These are phyloP conservation scores for Lactarius hengduanensis DNA, from an alignment of 768 basidiomycete species.

Conservation along the genomic window DNA sequence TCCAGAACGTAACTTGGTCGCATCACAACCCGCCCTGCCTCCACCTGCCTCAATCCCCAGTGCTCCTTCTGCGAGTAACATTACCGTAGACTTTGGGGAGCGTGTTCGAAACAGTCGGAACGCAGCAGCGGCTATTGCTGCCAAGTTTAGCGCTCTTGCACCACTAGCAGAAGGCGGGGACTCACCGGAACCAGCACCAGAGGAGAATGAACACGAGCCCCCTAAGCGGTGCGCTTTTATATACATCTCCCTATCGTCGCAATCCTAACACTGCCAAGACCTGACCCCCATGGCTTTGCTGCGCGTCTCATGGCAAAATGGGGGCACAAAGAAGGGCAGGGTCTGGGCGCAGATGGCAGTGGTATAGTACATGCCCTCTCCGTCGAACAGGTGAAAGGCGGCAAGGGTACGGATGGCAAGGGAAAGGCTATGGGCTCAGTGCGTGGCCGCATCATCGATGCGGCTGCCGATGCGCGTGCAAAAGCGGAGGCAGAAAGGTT, in stretches of 20 bases:
- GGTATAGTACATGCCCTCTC: slow-evolving; percentile 89
- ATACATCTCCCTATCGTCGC: slow-evolving; percentile 18
- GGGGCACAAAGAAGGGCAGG: slow-evolving; percentile 94
- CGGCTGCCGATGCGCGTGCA: slow-evolving; percentile 78
- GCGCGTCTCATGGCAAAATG: slow-evolving; percentile 92
- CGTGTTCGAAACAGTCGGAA: slow-evolving; percentile 51
- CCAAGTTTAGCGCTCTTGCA: slow-evolving; percentile 61
- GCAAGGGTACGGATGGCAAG: slow-evolving; percentile 41
- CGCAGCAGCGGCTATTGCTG: slow-evolving; percentile 81
- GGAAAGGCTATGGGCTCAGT: slow-evolving; percentile 52
- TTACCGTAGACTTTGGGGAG: slow-evolving; percentile 50
- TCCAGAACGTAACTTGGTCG: slow-evolving; percentile 69
- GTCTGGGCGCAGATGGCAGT: slow-evolving; percentile 77
- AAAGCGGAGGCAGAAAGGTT: slow-evolving; percentile 78
- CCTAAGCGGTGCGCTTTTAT: slow-evolving; percentile 29
- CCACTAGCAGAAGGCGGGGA: slow-evolving; percentile 34
- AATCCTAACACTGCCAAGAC: slow-evolving; percentile 33
- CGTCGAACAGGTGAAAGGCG: slow-evolving; percentile 62
- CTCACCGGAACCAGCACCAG: slow-evolving; percentile 34
- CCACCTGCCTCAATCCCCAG: slow-evolving; percentile 54
- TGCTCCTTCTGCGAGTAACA: slow-evolving; percentile 33
- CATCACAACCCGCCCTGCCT: slow-evolving; percentile 53
- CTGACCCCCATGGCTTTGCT: slow-evolving; percentile 74
- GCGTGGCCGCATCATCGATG: slow-evolving; percentile 88
- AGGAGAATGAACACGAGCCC: slow-evolving; percentile 36